These are phyloP conservation scores for Coniochaeta prunicola DNA, from an alignment of 2,329 filamentous ascomycete genomes.

Conservation along the genomic window DNA sequence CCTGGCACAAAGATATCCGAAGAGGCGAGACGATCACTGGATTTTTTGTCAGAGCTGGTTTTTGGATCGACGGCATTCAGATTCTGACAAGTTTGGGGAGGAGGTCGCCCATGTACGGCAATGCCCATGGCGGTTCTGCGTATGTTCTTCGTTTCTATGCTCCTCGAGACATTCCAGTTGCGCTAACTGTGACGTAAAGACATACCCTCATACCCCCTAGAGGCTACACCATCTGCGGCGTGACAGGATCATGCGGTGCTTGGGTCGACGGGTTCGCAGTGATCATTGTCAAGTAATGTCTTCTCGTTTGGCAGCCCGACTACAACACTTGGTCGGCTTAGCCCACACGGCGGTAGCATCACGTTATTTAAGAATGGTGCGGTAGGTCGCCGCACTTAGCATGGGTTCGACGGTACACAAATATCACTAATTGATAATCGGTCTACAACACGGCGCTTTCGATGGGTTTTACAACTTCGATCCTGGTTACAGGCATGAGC, in stretches of 20 bases:
- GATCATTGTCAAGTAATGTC: slow-evolving; percentile 55
- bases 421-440: not conserved
- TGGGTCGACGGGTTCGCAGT: slow-evolving; percentile 86
- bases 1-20: slow-evolving; percentile 55
- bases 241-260: slow-evolving; percentile 71
- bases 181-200: slow-evolving; percentile 34
- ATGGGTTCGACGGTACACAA: not conserved
- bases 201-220: slow-evolving; percentile 82
- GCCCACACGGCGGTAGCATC: not conserved
- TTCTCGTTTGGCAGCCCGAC: not conserved
- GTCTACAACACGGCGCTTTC: not conserved
- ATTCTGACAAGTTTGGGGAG: slow-evolving; percentile 85
- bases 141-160: slow-evolving; percentile 43
- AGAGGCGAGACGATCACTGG: slow-evolving; percentile 82
- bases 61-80: slow-evolving; percentile 83
- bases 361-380: not conserved
- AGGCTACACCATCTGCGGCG: slow-evolving; percentile 81
- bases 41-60: slow-evolving; percentile 72
- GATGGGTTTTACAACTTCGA: not conserved
- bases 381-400: not conserved
- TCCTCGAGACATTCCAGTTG: not conserved
- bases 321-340: not conserved
- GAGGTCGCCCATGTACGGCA: slow-evolving; percentile 79
- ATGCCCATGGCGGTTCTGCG: slow-evolving; percentile 71
- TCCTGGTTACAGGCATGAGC: not conserved